Percentiles rank a stretch among this genome's conserved stretches.
Evolutionary conservation across 2,329 filamentous ascomycete genomes (phyloP).

Genomic region (Beauveria medogensis): DNA sequence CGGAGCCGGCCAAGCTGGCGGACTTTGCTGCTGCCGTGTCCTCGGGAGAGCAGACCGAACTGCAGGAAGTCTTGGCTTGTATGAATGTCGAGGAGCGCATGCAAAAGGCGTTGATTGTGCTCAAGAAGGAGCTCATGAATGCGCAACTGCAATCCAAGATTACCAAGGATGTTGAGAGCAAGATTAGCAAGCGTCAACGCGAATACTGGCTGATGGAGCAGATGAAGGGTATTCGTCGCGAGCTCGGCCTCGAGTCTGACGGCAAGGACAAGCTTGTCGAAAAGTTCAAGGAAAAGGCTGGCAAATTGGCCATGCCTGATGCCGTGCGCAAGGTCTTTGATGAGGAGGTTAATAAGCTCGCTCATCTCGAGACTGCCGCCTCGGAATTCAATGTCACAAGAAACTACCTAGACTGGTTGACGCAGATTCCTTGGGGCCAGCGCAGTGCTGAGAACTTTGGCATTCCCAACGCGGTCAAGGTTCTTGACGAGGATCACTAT

Average conservation of each 20-base stretch:
- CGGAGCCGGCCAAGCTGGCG: constrained; percentile 89
- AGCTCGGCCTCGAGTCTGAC: constrained; percentile 93
- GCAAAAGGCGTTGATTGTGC: constrained; percentile 80
- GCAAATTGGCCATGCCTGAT: constrained; percentile 93
- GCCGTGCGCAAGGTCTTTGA: constrained; percentile 96
- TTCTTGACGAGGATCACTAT: constrained; percentile 94
- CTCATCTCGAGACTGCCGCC: constrained; percentile 87
- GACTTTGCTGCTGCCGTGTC: constrained; percentile 97
- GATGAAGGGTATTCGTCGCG: constrained; percentile 95
- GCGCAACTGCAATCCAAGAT: constrained; percentile 96
- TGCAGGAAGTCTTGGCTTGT: constrained; percentile 83
- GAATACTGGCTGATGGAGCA: constrained; percentile 99
- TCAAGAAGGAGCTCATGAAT: constrained; percentile 99
- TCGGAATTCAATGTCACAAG: constrained; percentile 98
- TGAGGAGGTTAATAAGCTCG: constrained; percentile 94
- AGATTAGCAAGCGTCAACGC: constrained; percentile 93
- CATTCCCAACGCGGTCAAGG: constrained; percentile 81
- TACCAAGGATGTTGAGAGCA: constrained; percentile 92
- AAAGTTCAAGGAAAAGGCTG: constrained; percentile 92
- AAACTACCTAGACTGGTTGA: constrained; percentile 98
- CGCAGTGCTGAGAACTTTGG: constrained; percentile 94
- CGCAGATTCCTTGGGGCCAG: constrained; percentile 95
- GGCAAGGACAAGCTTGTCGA: constrained; percentile 98
- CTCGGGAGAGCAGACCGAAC: constrained; percentile 82
- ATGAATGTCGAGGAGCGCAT: constrained; percentile 89